Base-by-base conservation (phyloP, 257 asterid genomes). In the Pogostemon cablin region DNA sequence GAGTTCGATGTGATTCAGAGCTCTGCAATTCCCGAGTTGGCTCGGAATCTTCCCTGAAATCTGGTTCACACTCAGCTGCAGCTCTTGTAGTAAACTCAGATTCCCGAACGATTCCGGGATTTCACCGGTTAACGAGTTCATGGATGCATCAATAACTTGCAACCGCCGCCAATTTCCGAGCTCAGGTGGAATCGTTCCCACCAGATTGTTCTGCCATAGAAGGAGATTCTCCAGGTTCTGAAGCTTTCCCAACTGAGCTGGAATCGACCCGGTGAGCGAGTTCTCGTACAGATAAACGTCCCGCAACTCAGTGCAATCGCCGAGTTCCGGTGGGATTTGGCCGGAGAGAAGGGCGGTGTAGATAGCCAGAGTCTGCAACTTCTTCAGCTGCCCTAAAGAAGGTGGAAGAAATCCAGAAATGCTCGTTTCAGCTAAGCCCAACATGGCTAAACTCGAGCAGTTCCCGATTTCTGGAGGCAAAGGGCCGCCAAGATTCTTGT, bases 391-490 rank as follows among this genome's bases (percentile, higher is more conserved):
- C 40, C 96, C 92, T 17, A 90, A 61, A 7, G 90, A 70, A 5
- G 92, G 52, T 39, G 95, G 96, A 1, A 90, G 83, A 50, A 87
- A 84, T 1, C 96, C 96, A 0, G 95, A 86, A 71, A 88, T 78
- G 78, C 90, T 83, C 56, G 95, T 90, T 49, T 88, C 95, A 1
- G 95, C 95, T 58, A 90, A 50, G 40, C 96, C 96, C 11, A 90
- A 63, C 81, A 84, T 70, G 41, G 41, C 73, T 68, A 90, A 72
- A 81, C 71, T 83, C 37, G 81, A 78, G 68, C 96, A 90, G 43
- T 83, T 81, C 4, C 96, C 96, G 59, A 90, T 83, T 54, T 88
- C 88, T 50, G 12, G 75, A 12, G 96, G 96, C 8, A 90, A 47
- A 3, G 90, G 63, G 25, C 96, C 96, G 34, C 78, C 84, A 6